Conservation (phyloP, 2,329 filamentous ascomycete genomes). For the Colletotrichum spinosum region DNA sequence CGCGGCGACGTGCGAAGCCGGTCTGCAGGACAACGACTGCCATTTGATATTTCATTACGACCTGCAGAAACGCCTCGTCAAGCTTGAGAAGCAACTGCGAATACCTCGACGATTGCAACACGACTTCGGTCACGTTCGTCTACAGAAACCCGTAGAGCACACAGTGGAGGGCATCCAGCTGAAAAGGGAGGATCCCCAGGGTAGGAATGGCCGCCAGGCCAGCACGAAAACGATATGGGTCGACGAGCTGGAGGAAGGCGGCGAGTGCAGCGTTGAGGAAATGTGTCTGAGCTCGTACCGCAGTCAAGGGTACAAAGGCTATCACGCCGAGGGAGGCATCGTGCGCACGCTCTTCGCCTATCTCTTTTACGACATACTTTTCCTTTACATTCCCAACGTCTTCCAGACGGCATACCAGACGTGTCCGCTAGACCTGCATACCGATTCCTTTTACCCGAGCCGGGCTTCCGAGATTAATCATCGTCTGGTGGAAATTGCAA, state of each 20-base stretch:
- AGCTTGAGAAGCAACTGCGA: conserved; percentile 86
- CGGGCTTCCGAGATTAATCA: conserved; percentile 91
- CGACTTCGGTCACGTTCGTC: conserved; percentile 87
- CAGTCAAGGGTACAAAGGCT: conserved; percentile 89
- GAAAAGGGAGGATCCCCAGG: conserved; percentile 64
- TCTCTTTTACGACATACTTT: conserved; percentile 93
- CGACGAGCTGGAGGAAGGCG: conserved; percentile 75
- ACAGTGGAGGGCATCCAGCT: conserved; percentile 83
- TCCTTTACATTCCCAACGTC: conserved; percentile 93
- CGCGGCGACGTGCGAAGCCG: conserved; percentile 83
- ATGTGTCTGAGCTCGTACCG: conserved; percentile 95
- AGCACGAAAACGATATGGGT: conserved; percentile 88
- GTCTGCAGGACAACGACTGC: conserved; percentile 87
- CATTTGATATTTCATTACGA: conserved; percentile 96
- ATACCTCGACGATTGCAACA: conserved; percentile 89
- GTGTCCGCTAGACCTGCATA: conserved; percentile 91
- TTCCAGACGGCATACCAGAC: conserved; percentile 97
- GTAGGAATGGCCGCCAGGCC: conserved; percentile 54
- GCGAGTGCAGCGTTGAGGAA: conserved; percentile 88
- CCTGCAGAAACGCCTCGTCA: conserved; percentile 91
- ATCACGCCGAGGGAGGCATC: conserved; percentile 92
- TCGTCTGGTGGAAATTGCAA: conserved; percentile 86
- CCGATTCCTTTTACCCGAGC: conserved; percentile 89
- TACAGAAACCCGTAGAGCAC: conserved; percentile 81
- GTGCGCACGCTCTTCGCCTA: conserved; percentile 91